Evolutionary conservation across 2,329 filamentous ascomycete genomes (phyloP), one percentile per base, ranked within the genome.

Genomic region (Clonostachys chloroleuca): DNA sequence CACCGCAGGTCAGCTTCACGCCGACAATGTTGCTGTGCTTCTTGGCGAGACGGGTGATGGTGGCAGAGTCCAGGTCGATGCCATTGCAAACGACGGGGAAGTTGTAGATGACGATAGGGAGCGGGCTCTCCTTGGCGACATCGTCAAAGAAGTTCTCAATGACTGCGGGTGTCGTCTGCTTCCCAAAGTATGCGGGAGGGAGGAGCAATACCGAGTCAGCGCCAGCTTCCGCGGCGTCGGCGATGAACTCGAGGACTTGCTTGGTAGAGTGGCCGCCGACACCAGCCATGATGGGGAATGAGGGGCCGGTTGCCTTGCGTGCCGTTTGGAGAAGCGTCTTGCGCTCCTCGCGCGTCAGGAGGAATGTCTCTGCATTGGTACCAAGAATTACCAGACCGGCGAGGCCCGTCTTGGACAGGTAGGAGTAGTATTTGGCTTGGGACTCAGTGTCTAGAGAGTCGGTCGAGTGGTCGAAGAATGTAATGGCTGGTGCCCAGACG

Each of bases 201-300:
- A 86, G 72, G 12, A 86, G 73, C 13, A 87, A 67, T 0, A 72
- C 72, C 54, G 80, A 86, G 64, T 85, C 69, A 40, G 81, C 81
- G 14, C 82, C 82, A 1, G 81, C 82, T 1, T 69, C 71, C n/a
- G 70, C 67, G 2, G 83, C 83, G 56, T 86, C 83, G 30, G 60
- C 56, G 46, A 83, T 73, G 51, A 75, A 77, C 59, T 84, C 77
- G 1, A 84, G 70, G 4, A 80, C 79, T 62, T 87, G 83, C 51
- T 74, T 74, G 3, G 80, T 86, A 14, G 80, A 84, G 61, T 86
- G 82, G 1, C 78, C 81, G n/a, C 81, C 75, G 6, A 82, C 78
- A 34, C 84, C 84, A 69, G 44, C 91, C 74, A 94, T 91, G 54
- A 96, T 76, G 24, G 92, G 91, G 65, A 92, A 96, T 64, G 92